Conservation (phyloP, 768 basidiomycete genomes). For the Rhizopogon rudus region DNA sequence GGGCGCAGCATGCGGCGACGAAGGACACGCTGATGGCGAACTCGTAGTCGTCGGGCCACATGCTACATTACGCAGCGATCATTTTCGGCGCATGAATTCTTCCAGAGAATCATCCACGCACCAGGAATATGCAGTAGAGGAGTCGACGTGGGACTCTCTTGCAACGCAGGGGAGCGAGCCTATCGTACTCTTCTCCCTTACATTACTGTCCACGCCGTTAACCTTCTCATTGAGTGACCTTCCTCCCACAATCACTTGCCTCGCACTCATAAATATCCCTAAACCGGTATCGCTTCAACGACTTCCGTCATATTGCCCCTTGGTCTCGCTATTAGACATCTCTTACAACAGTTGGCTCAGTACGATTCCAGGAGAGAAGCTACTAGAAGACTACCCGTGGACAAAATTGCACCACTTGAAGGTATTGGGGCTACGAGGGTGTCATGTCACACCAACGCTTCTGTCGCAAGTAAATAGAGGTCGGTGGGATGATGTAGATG, state of each 20-base stretch:
- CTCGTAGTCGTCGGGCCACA: constrained; percentile 58
- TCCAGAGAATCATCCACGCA: background rate
- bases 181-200: constrained; percentile 38
- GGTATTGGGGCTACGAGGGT: constrained; percentile 53
- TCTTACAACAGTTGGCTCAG: constrained; percentile 57
- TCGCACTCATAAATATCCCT: constrained; percentile 53
- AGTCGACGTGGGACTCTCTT: constrained; percentile 37
- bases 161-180: constrained; percentile 25
- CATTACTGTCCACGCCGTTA: constrained; percentile 47
- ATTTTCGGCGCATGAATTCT: constrained; percentile 26
- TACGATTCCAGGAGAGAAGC: constrained; percentile 20
- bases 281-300: constrained; percentile 47
- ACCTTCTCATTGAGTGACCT: constrained; percentile 38
- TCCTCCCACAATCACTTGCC: constrained; percentile 60
- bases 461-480: constrained; percentile 47
- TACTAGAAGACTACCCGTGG: constrained; percentile 56
- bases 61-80: constrained; percentile 37
- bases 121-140: background rate
- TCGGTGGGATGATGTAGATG: constrained; percentile 59
- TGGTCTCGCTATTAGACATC: constrained; percentile 59
- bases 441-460: constrained; percentile 39
- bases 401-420: constrained; percentile 45
- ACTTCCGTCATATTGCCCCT: constrained; percentile 54
- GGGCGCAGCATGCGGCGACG: constrained; percentile 41
- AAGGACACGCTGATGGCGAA: constrained; percentile 58